Evolutionary conservation across 495 filamentous ascomycete genomes (phyloP).

Genomic region (Chaetomidium leptoderma): DNA sequence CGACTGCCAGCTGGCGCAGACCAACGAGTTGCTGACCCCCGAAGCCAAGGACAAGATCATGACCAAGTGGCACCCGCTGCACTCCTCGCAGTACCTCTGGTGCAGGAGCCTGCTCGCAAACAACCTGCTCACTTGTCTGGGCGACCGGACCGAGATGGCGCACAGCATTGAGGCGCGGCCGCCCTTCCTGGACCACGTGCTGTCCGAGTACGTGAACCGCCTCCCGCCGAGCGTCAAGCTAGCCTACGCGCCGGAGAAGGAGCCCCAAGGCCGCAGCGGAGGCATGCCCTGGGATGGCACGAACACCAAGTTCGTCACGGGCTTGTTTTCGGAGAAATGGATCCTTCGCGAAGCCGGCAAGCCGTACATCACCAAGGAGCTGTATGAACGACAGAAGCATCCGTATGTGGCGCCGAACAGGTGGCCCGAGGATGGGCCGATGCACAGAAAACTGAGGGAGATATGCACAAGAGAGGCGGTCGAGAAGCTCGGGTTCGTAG

Average conservation of each 20-base stretch:
- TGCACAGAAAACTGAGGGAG: slow-evolving; percentile 33
- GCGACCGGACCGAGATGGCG: slow-evolving; percentile 52
- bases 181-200: slow-evolving; percentile 50
- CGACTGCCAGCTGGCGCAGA: too few relatives aligned
- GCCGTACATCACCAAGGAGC: slow-evolving; percentile 49
- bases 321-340: slow-evolving; percentile 42
- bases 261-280: background rate
- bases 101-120: slow-evolving; percentile 39
- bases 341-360: slow-evolving; percentile 47
- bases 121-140: slow-evolving; percentile 42
- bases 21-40: slow-evolving; percentile 6
- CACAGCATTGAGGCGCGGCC: slow-evolving; percentile 45
- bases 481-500: slow-evolving; percentile 43
- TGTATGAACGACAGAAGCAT: slow-evolving; percentile 46
- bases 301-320: background rate
- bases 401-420: slow-evolving; percentile 38
- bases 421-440: slow-evolving; percentile 30
- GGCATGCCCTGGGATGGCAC: background rate
- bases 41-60: slow-evolving; percentile 30
- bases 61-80: slow-evolving; percentile 48
- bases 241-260: slow-evolving; percentile 27
- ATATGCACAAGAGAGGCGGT: slow-evolving; percentile 40
- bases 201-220: slow-evolving; percentile 46
- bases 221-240: slow-evolving; percentile 49
- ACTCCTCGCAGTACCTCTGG: slow-evolving; percentile 45